Conservation (phyloP, 208 protist genomes). For the Angomonas deanei region DNA sequence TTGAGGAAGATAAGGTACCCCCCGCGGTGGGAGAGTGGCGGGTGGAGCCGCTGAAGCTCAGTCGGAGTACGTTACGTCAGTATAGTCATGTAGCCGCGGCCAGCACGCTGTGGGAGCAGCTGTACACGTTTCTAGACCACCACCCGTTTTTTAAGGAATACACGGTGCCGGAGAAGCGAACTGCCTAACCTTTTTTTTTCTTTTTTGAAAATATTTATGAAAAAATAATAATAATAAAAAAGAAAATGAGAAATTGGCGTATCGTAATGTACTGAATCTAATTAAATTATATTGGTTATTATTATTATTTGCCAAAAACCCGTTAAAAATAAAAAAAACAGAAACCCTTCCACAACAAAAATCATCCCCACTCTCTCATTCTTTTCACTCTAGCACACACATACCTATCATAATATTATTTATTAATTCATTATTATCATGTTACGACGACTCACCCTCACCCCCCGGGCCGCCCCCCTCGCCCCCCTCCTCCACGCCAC, state of each 20-base stretch:
- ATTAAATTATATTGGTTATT: neutral
- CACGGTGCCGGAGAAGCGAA: slow-evolving; percentile 40
- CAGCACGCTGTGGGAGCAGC: slow-evolving; percentile 75
- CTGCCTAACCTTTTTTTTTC: slow-evolving; percentile 1
- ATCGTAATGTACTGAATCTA: neutral
- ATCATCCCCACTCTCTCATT: neutral
- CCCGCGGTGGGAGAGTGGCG: slow-evolving; percentile 67
- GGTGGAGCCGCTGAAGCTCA: slow-evolving; percentile 68
- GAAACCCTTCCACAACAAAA: neutral
- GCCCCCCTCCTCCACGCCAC: neutral
- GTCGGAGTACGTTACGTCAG: slow-evolving; percentile 61
- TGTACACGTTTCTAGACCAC: slow-evolving; percentile 74
- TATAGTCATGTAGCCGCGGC: slow-evolving; percentile 76
- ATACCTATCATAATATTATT: too few species aligned
- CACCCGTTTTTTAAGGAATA: slow-evolving; percentile 75
- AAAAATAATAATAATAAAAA: slow-evolving; percentile 2
- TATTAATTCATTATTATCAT: slow-evolving; percentile 11
- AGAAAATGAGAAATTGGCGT: neutral
- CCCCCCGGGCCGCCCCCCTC: neutral
- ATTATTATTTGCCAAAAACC: neutral
- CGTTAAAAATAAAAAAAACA: neutral
- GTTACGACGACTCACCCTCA: slow-evolving; percentile 32
- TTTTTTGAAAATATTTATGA: too few species aligned
- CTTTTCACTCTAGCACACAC: neutral
- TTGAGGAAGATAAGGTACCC: slow-evolving; percentile 85